Percentiles rank a stretch among this genome's conserved stretches.
Evolutionary conservation across 2,329 filamentous ascomycete genomes (phyloP).

Genomic region (Stenocarpella maydis): DNA sequence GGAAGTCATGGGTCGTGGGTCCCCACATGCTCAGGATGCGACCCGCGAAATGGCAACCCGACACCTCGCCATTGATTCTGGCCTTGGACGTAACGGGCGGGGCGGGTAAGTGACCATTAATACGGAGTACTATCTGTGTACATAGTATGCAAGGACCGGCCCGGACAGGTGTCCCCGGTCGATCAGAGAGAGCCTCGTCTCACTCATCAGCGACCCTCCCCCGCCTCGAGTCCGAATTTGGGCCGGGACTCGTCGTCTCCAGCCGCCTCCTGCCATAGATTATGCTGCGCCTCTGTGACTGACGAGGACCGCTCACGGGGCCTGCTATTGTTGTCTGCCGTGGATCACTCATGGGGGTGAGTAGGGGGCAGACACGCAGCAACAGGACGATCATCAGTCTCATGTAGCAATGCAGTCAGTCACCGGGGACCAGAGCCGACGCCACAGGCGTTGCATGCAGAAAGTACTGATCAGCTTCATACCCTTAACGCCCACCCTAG

Average conservation of each 20-base stretch:
- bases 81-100: neutral
- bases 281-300: neutral
- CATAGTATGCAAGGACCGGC: neutral
- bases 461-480: neutral
- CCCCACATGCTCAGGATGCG: neutral
- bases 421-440: constrained; percentile 18
- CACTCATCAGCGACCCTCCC: constrained; percentile 10
- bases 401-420: neutral
- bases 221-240: neutral
- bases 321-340: neutral
- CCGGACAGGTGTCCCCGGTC: constrained; percentile 7
- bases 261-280: constrained; percentile 20
- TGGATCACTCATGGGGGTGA: constrained; percentile 14
- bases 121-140: no score
- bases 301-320: constrained; percentile 12
- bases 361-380: constrained; percentile 3
- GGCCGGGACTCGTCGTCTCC: neutral
- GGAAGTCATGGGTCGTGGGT: neutral
- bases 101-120: constrained; percentile 24
- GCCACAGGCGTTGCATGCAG: neutral
- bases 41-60: constrained; percentile 16
- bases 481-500: neutral
- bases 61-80: constrained; percentile 20
- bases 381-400: constrained; percentile 14
- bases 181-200: constrained; percentile 19